Percentiles rank a stretch among this genome's conserved stretches.
Conservation (phyloP, 129 eudicot species). For the Chrysanthemum makinoi region DNA sequence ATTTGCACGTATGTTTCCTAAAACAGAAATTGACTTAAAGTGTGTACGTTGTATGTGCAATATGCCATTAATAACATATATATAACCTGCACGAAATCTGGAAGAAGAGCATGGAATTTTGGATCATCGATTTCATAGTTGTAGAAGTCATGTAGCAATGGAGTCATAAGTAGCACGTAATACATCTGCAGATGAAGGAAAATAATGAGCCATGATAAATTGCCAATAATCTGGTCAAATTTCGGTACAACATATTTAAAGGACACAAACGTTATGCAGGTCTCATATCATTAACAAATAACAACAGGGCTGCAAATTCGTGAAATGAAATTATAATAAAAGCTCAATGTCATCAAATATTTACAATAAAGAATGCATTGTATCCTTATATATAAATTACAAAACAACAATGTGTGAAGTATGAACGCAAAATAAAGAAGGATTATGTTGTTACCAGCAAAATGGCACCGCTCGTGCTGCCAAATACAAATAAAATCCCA, state of each 20-base stretch:
- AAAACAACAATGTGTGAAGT: conserved; percentile 9
- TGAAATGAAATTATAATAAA: not conserved
- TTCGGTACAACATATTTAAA: not conserved
- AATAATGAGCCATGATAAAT: not conserved
- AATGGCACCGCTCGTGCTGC: conserved; percentile 71
- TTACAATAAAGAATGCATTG: not conserved
- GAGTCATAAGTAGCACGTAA: conserved; percentile 50
- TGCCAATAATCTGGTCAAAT: not conserved
- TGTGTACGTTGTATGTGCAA: no score
- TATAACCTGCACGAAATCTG: conserved; percentile 65
- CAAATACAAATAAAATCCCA: conserved; percentile 73
- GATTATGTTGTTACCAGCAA: conserved; percentile 56
- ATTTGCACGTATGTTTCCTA: not conserved
- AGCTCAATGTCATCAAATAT: not conserved
- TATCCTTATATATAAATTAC: not conserved
- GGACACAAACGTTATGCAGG: not conserved
- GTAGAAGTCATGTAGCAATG: conserved; percentile 65
- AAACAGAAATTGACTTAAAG: not conserved
- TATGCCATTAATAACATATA: not conserved
- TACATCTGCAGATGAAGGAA: conserved; percentile 41
- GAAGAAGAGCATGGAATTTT: conserved; percentile 33
- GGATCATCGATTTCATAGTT: conserved; percentile 44
- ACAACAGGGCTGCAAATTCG: not conserved
- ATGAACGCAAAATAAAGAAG: not conserved
- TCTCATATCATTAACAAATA: not conserved